Conservation (phyloP, 108 stramenopile species). For the Stephanodiscus triporus region DNA sequence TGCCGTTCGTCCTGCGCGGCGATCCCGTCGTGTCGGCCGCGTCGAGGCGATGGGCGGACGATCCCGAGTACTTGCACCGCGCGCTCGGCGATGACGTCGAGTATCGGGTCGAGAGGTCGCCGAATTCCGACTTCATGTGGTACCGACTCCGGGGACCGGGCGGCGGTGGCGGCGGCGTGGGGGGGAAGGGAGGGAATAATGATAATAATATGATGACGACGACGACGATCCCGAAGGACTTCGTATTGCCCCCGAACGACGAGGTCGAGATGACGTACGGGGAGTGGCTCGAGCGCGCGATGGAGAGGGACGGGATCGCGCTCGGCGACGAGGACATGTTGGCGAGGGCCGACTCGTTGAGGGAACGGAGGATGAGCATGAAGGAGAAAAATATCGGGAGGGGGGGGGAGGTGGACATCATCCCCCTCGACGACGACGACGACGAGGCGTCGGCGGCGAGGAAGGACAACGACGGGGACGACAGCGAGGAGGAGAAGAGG, state of each 20-base stretch:
- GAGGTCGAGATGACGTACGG: constrained; percentile 54
- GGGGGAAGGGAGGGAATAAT: not conserved
- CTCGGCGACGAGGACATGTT: constrained; percentile 26
- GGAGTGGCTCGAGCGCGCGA: constrained; percentile 72
- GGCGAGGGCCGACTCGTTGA: constrained; percentile 16
- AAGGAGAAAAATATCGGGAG: not conserved
- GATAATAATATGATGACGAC: no score
- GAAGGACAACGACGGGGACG: constrained; percentile 16
- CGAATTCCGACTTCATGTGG: constrained; percentile 80
- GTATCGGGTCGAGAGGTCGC: constrained; percentile 27
- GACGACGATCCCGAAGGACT: not conserved
- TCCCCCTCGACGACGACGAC: not conserved
- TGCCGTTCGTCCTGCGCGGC: constrained; percentile 80
- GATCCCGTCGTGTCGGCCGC: constrained; percentile 61
- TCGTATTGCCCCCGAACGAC: constrained; percentile 56
- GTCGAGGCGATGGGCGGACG: constrained; percentile 64
- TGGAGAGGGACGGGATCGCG: constrained; percentile 35
- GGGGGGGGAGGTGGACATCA: not conserved
- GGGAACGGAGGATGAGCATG: constrained; percentile 28
- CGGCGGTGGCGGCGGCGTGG: not conserved
- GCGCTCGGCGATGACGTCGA: constrained; percentile 43
- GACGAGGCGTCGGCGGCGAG: not conserved
- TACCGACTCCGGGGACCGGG: constrained; percentile 33
- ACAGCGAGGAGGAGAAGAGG: constrained; percentile 39
- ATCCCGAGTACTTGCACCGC: constrained; percentile 52